Base-by-base conservation (phyloP, 2,329 filamentous ascomycete genomes). In the Ceratocystis huliohia region DNA sequence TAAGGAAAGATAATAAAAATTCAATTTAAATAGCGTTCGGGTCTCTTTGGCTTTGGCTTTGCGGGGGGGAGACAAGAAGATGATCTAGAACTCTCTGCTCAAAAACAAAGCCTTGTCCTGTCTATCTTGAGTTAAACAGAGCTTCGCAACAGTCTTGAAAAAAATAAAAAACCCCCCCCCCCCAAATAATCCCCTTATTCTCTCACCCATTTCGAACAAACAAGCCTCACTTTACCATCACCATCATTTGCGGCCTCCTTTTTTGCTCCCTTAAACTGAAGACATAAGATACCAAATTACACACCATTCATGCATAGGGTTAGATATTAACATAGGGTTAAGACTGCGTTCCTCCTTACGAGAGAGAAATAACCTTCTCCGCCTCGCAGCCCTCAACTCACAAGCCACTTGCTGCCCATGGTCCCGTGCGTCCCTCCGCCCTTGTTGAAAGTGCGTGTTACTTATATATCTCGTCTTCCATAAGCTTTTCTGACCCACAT, bases 371-470 rank as follows among this genome's bases (percentile, higher is more conserved):
- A 25, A 59, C 20, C 17, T 41, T 13, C 61, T 62, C 33, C 13
- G 22, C n/a, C 37, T 33, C 30, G 30, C 30, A 33, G 30, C 30
- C 30, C 30, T 22, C 37, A 62, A 33, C 25, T 28, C 25, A 61
- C 56, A 61, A 62, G 61, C 61, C 37, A 62, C 61, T 41, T 2
- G n/a, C 37, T 45, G 33, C 37, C 37, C 61, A 62, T 44, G 20
- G 41, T 44, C 30, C 37, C 37, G 30, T n/a, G 61, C 20, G 30
- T 62, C 61, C 7, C 37, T 44, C 8, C 41, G 25, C 37, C 17
- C 57, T 61, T 46, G 13, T 28, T 17, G 13, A 62, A 62, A 44
- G 5, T 28, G 41, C 41, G n/a, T 20, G 25, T 25, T 53, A 41
- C 37, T 41, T 41, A 53, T 53, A 53, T 53, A 53, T 53, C 48